phyloP scores from a whole-genome alignment of 2,329 filamentous ascomycete genomes.

The Xylaria sp. region DNA sequence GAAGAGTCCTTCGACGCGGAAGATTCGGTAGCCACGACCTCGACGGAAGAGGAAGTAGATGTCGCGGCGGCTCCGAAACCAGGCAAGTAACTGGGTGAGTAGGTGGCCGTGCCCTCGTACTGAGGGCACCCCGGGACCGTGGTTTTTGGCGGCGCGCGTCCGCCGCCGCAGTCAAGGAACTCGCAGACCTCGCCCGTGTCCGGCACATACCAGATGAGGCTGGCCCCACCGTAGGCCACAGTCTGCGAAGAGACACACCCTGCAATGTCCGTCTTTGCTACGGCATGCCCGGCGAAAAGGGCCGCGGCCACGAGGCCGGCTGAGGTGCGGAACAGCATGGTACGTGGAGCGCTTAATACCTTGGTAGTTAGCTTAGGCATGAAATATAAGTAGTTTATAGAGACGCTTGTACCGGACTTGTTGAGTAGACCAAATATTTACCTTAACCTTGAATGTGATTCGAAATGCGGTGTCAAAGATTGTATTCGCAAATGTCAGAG shows the following conservation, averaged over 20 bases:
- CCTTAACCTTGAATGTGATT: neutral
- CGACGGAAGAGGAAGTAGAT: constrained; percentile 21
- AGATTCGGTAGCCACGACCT: constrained; percentile 13
- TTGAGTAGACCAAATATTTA: neutral
- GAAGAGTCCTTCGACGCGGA: constrained; percentile 16
- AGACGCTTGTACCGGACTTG: neutral
- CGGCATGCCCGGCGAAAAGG: constrained; percentile 47
- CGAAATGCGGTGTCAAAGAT: neutral
- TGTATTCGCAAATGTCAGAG: neutral
- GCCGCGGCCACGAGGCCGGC: constrained; percentile 31
- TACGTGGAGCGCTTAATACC: constrained; percentile 25
- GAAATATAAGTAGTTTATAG: neutral
- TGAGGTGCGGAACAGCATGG: constrained; percentile 23
- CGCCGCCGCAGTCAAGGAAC: constrained; percentile 73
- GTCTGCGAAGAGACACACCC: constrained; percentile 57
- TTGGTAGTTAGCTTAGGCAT: neutral
- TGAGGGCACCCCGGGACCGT: constrained; percentile 68
- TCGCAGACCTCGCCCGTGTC: constrained; percentile 72
- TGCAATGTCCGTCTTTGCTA: constrained; percentile 57
- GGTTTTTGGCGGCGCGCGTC: constrained; percentile 71
- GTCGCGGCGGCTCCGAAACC: constrained; percentile 42
- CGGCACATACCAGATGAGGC: constrained; percentile 68
- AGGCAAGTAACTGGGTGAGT: constrained; percentile 62
- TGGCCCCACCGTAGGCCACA: constrained; percentile 54
- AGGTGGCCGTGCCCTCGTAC: constrained; percentile 66